These are phyloP conservation scores for Draba incana DNA, from an alignment of 345 rosid genomes.

Conservation along the genomic window DNA sequence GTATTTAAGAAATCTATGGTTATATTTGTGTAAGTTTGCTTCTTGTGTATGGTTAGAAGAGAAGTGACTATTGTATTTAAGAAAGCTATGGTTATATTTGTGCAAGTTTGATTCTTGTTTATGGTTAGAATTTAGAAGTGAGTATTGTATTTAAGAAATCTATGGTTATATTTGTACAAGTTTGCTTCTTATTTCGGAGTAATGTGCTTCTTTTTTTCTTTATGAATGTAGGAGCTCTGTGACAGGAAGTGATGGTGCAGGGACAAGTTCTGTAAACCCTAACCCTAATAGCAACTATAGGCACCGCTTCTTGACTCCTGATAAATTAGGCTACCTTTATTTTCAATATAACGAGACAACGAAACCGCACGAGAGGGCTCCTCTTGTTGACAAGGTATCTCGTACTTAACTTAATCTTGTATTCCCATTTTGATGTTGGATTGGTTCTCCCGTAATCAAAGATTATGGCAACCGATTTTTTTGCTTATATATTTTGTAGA, in stretches of 20 bases:
- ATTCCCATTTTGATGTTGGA: constrained; percentile 4
- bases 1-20: neutral
- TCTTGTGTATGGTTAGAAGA: neutral
- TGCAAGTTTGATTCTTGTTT: neutral
- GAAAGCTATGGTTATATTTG: too few relatives aligned
- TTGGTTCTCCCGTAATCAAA: neutral
- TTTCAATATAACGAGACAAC: constrained; percentile 3
- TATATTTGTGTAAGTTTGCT: too few relatives aligned
- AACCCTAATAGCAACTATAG: neutral
- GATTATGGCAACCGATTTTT: neutral
- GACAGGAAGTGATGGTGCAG: neutral
- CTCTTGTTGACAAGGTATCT: constrained; percentile 8
- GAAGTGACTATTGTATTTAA: neutral
- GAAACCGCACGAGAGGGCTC: neutral
- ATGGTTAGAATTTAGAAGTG: neutral
- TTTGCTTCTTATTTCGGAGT: neutral
- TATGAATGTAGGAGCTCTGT: constrained; percentile 29
- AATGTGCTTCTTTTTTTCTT: neutral
- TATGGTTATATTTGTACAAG: too few relatives aligned
- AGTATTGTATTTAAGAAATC: neutral
- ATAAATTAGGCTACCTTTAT: constrained; percentile 13
- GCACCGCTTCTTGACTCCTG: neutral
- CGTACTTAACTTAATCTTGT: neutral
- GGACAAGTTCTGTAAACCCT: neutral
- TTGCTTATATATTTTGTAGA: constrained; percentile 19